phyloP scores from a whole-genome alignment of 768 basidiomycete genomes.

The Rhodotorula graminis region DNA sequence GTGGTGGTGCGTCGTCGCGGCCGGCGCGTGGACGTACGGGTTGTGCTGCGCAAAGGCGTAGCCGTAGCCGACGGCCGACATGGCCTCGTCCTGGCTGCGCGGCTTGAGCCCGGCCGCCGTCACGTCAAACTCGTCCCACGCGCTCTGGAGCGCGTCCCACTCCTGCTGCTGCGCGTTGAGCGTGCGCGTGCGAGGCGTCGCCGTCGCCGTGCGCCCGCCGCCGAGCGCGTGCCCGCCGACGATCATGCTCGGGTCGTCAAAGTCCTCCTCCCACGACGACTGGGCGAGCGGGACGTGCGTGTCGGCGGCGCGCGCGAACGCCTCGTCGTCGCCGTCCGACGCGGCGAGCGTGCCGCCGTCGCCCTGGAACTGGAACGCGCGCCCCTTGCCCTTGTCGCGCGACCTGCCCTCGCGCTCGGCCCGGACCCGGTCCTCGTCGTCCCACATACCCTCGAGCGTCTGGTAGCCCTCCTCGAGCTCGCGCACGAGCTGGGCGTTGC shows the following conservation, averaged over 20 bases:
- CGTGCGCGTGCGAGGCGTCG: background rate
- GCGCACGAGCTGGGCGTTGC: background rate
- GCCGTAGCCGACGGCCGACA: slow-evolving; percentile 7
- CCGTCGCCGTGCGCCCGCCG: background rate
- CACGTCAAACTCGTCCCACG: slow-evolving; percentile 79
- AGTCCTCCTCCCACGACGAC: slow-evolving; percentile 43
- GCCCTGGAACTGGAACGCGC: slow-evolving; percentile 41
- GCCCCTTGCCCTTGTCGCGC: slow-evolving; percentile 6
- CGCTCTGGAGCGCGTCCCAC: slow-evolving; percentile 67
- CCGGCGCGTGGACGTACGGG: slow-evolving; percentile 26
- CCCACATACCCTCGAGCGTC: slow-evolving; percentile 38
- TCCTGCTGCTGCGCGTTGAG: slow-evolving; percentile 44
- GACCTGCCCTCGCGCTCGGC: slow-evolving; percentile 11
- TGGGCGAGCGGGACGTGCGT: slow-evolving; percentile 39
- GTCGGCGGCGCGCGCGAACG: slow-evolving; percentile 5
- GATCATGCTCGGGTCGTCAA: slow-evolving; percentile 41
- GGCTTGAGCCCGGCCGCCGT: slow-evolving; percentile 61
- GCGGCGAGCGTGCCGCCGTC: slow-evolving; percentile 38
- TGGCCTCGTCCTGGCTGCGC: slow-evolving; percentile 45
- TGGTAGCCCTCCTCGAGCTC: slow-evolving; percentile 19
- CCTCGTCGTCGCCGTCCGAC: slow-evolving; percentile 8
- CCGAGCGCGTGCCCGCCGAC: slow-evolving; percentile 23
- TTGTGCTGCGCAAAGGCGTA: slow-evolving; percentile 37
- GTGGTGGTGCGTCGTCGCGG: slow-evolving; percentile 27
- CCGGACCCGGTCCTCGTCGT: slow-evolving; percentile 39